These are phyloP conservation scores for Aureobasidium zeae DNA, from an alignment of 2,329 filamentous ascomycete genomes.

Conservation along the genomic window DNA sequence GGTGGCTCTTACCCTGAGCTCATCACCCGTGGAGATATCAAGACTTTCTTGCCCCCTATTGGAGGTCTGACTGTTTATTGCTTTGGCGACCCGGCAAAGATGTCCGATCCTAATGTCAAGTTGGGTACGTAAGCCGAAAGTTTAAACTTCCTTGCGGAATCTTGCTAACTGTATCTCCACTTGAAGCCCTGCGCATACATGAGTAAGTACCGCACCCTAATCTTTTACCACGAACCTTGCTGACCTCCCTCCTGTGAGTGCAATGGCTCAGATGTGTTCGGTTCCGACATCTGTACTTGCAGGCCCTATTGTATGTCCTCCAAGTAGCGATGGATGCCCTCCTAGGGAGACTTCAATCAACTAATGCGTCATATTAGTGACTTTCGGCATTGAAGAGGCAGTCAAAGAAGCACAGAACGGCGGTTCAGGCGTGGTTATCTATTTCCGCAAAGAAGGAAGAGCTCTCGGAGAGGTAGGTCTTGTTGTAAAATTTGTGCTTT, in stretches of 20 bases:
- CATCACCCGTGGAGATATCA: slow-evolving; percentile 89
- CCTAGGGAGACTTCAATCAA: too few species aligned
- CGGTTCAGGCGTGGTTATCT: slow-evolving; percentile 90
- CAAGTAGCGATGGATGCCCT: too few species aligned
- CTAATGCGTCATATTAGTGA: too few species aligned
- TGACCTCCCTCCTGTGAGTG: too few species aligned
- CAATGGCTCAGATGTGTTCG: slow-evolving; percentile 95
- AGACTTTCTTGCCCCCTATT: slow-evolving; percentile 90
- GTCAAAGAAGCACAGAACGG: slow-evolving; percentile 94
- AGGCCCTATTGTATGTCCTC: slow-evolving; percentile 85
- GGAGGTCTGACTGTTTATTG: slow-evolving; percentile 93
- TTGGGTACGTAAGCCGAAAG: too few species aligned
- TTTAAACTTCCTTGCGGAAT: too few species aligned
- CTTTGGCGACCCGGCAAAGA: slow-evolving; percentile 89
- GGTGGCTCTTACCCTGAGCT: slow-evolving; percentile 94
- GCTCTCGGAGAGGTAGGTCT: slow-evolving; percentile 73
- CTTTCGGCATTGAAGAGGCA: slow-evolving; percentile 94
- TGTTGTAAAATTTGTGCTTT: neutral
- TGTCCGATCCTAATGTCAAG: slow-evolving; percentile 73
- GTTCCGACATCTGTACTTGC: slow-evolving; percentile 96
- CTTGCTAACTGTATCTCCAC: too few species aligned
- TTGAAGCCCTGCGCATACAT: slow-evolving; percentile 77
- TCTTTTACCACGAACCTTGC: neutral
- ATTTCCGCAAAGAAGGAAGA: slow-evolving; percentile 95
- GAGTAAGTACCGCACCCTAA: neutral